These are phyloP conservation scores for Lactarius hatsudake DNA, from an alignment of 768 basidiomycete species.

Conservation along the genomic window DNA sequence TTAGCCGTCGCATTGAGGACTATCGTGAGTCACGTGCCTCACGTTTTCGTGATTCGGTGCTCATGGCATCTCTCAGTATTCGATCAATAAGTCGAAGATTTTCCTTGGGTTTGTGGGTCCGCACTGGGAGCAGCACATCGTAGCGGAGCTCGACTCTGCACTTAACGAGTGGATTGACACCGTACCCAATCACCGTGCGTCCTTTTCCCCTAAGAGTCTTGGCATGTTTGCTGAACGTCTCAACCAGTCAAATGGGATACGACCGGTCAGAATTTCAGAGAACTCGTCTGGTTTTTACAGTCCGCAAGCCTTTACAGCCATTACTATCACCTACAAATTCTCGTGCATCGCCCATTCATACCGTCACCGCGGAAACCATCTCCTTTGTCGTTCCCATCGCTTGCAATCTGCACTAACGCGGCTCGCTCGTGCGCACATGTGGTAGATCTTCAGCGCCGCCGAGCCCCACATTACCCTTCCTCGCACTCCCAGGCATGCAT, in stretches of 20 bases:
- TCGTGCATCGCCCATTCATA: conserved; percentile 50
- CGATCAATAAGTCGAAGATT: conserved; percentile 63
- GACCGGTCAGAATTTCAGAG: conserved; percentile 23
- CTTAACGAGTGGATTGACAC: conserved; percentile 47
- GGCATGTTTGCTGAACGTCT: neutral
- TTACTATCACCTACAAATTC: conserved; percentile 45
- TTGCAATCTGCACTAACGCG: conserved; percentile 52
- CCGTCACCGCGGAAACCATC: conserved; percentile 37
- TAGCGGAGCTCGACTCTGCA: conserved; percentile 47
- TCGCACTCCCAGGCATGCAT: conserved; percentile 23
- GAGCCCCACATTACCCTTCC: conserved; percentile 26
- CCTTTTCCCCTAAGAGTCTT: neutral
- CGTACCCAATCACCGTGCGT: conserved; percentile 39
- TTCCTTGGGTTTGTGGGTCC: conserved; percentile 50
- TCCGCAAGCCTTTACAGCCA: conserved; percentile 40
- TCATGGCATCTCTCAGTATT: conserved; percentile 48
- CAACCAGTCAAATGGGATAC: conserved; percentile 29
- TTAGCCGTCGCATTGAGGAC: conserved; percentile 61
- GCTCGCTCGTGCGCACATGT: conserved; percentile 46
- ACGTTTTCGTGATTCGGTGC: neutral
- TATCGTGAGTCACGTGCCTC: conserved; percentile 40
- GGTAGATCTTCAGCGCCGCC: conserved; percentile 37
- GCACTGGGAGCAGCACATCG: conserved; percentile 47
- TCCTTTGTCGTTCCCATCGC: conserved; percentile 41
- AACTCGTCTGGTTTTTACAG: conserved; percentile 33